Percentiles rank a stretch among this genome's conserved stretches.
Conservation (phyloP, 768 basidiomycete genomes). For the Astraeus odoratus region DNA sequence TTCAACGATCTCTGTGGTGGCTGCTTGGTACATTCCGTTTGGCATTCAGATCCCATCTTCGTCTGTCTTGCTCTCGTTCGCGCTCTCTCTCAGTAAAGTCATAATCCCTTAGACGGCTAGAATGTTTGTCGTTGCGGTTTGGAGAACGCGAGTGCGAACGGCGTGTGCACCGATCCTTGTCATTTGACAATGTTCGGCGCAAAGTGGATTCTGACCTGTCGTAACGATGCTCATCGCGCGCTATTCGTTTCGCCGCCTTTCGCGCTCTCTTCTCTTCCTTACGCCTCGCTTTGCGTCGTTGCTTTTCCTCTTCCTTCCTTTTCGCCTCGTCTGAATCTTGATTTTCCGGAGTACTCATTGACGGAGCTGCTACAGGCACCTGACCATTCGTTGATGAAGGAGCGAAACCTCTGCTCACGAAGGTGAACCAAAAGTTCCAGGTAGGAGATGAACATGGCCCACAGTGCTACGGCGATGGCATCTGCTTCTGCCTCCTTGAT, state of each 20-base stretch:
- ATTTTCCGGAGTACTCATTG: constrained; percentile 11
- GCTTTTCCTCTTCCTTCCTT: constrained; percentile 38
- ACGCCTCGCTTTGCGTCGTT: constrained; percentile 43
- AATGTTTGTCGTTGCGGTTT: constrained; percentile 13
- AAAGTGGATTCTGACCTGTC: constrained; percentile 31
- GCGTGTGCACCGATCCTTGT: constrained; percentile 12
- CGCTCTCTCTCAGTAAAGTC: constrained; percentile 20
- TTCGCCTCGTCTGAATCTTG: constrained; percentile 23
- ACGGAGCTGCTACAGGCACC: constrained; percentile 15
- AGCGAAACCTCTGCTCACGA: constrained; percentile 60
- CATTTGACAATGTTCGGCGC: constrained; percentile 10
- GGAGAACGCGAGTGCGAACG: constrained; percentile 27
- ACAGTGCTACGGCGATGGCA: constrained; percentile 77
- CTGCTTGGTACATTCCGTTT: constrained; percentile 30
- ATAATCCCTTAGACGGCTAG: constrained; percentile 19
- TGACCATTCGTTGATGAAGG: constrained; percentile 36
- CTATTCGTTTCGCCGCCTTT: constrained; percentile 42
- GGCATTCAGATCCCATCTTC: constrained; percentile 45
- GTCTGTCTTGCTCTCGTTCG: constrained; percentile 39
- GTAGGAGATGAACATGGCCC: constrained; percentile 19
- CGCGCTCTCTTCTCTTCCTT: constrained; percentile 55
- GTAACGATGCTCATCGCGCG: constrained; percentile 26
- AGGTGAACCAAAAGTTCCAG: neutral
- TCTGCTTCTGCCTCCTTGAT: constrained; percentile 89
- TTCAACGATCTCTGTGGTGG: constrained; percentile 10